Base-by-base conservation (phyloP, 1,284 basidiomycete species). In the Cryptococcus sp. region DNA sequence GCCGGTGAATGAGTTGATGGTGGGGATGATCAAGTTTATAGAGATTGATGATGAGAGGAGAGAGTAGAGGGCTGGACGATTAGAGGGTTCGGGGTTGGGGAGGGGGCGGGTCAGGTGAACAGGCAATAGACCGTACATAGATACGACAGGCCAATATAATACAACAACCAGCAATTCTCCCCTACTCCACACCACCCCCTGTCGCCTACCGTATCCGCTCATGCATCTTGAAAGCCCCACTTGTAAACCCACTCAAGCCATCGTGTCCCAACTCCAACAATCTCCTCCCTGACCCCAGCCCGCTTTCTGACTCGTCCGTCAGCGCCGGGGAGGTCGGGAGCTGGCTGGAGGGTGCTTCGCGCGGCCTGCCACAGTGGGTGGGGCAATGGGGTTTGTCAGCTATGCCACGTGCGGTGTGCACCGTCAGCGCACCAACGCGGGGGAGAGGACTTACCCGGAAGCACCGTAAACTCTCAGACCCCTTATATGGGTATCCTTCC, bases 401-500 rank as follows among this genome's bases (percentile, higher is more conserved):
- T n/a, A 12, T 18, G 13, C 16, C 16, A 3, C 24, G 16, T 21
- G n/a, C 23, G 37, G 16, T 20, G 24, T 28, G 42, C 15, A 5
- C 5, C 39, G 51, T 4, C 21, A 1, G 13, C 21, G 6, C 50
- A 28, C 28, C 43, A n/a, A n/a, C n/a, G n/a, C n/a, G n/a, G 39
- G 18, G 46, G 35, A 24, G 23, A 33, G 23, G 6, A 80, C 87
- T 61, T 70, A 92, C 92, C 87, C 86, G 7, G 84, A 72, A 2
- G 92, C 89, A 0, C 93, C 95, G 59, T 92, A 85, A 21, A 98
- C 83, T 52, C 83, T 85, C 43, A 98, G 76, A 1, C 93, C 91
- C 18, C 96, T 85, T 15, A 98, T 88, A 77, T 98, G 96, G 9
- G 96, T 98, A 77, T 99, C 96, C 75, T 98, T 98, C 3, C 96